A percentile compares a stretch with the other conserved stretches of the same genome.
These are phyloP conservation scores for Suillus paluster DNA, from an alignment of 768 basidiomycete species.

Conservation along the genomic window DNA sequence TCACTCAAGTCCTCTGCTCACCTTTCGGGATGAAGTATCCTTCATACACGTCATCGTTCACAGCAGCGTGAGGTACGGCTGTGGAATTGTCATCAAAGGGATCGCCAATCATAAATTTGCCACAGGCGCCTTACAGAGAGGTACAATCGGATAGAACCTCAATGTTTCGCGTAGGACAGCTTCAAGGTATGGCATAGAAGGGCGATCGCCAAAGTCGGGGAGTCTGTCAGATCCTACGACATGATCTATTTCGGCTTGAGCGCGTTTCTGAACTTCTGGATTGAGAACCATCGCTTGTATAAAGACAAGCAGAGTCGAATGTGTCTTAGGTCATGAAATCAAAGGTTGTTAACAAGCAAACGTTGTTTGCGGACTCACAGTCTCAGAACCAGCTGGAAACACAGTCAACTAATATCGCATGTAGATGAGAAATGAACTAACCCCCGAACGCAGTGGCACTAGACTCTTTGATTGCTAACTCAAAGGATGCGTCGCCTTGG, in stretches of 20 bases:
- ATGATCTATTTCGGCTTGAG: constrained; percentile 19
- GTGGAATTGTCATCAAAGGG: neutral
- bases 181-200: constrained; percentile 18
- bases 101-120: neutral
- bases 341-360: neutral
- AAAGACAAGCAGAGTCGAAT: constrained; percentile 11
- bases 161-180: constrained; percentile 30
- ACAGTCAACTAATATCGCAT: neutral
- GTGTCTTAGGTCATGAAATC: constrained; percentile 10
- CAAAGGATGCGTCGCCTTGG: constrained; percentile 1
- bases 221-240: constrained; percentile 15
- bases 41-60: constrained; percentile 14
- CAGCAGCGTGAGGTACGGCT: constrained; percentile 13
- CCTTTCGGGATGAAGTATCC: constrained; percentile 15
- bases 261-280: constrained; percentile 15
- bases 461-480: constrained; percentile 13
- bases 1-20: neutral
- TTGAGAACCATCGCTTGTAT: constrained; percentile 22
- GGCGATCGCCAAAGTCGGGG: constrained; percentile 14
- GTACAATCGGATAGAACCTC: constrained; percentile 27
- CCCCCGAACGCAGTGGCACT: constrained; percentile 15
- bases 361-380: constrained; percentile 1
- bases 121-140: constrained; percentile 23
- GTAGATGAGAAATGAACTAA: neutral
- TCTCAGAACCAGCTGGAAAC: constrained; percentile 8